Evolutionary conservation across 2,329 filamentous ascomycete species (phyloP).

Genomic region (Cadophora gregata): DNA sequence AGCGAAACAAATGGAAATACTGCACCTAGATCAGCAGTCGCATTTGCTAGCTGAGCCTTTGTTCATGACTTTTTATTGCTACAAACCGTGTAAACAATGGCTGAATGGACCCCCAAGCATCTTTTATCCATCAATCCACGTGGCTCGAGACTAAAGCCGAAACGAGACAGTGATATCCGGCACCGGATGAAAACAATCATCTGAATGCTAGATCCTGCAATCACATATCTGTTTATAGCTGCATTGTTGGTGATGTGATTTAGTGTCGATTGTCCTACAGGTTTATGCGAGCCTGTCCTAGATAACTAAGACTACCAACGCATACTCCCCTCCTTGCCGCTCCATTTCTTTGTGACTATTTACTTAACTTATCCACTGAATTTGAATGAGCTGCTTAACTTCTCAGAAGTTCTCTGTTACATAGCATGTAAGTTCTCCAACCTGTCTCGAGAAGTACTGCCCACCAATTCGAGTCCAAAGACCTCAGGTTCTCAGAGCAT

Average conservation of each 20-base stretch:
- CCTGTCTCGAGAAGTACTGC: background rate
- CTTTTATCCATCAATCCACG: background rate
- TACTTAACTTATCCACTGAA: background rate
- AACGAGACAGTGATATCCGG: background rate
- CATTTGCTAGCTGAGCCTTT: background rate
- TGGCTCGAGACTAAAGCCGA: background rate
- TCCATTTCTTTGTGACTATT: background rate
- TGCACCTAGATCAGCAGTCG: background rate
- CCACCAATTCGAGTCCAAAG: background rate
- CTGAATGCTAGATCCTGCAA: background rate
- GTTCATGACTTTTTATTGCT: background rate
- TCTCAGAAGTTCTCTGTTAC: background rate
- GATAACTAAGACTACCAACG: background rate
- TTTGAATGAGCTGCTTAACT: background rate
- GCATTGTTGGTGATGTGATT: background rate
- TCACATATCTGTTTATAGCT: background rate
- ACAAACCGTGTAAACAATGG: background rate
- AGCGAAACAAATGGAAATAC: background rate
- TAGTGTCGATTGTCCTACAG: background rate
- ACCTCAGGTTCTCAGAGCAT: background rate
- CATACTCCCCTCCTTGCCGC: background rate
- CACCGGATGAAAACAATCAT: background rate
- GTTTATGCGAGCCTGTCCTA: background rate
- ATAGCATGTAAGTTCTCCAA: background rate
- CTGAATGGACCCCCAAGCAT: background rate